phyloP scores from a whole-genome alignment of 75 land plant genomes.

The Cunninghamia lanceolata region DNA sequence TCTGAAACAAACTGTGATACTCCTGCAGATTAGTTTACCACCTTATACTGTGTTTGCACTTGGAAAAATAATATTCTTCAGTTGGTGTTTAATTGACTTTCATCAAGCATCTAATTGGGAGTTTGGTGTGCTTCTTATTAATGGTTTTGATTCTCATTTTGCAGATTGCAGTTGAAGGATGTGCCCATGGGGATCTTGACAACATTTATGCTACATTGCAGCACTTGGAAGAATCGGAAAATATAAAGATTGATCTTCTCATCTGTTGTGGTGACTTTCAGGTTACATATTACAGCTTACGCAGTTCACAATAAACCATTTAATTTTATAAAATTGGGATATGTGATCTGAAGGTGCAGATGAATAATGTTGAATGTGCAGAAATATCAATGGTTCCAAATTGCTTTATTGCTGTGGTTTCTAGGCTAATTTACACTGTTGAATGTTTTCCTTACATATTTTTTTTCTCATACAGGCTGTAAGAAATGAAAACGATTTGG shows the following conservation, averaged over 20 bases:
- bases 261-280: slow-evolving; percentile 98
- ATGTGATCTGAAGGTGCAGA: not conserved
- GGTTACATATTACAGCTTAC: slow-evolving; percentile 26
- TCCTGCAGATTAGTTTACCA: too few species aligned
- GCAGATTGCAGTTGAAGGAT: slow-evolving; percentile 92
- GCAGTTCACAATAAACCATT: not conserved
- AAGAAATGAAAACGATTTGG: slow-evolving; percentile 77
- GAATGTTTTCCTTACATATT: not conserved
- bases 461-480: slow-evolving; percentile 60
- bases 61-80: not conserved
- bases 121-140: not conserved
- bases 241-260: slow-evolving; percentile 86
- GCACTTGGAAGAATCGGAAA: slow-evolving; percentile 54
- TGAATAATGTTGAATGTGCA: not conserved
- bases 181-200: slow-evolving; percentile 96
- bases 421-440: not conserved
- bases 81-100: not conserved
- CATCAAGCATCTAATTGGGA: not conserved
- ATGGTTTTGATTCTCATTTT: not conserved
- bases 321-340: not conserved
- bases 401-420: not conserved
- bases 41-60: not conserved
- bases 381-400: not conserved
- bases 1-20: too few species aligned
- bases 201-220: slow-evolving; percentile 76